Evolutionary conservation across 2,329 filamentous ascomycete genomes (phyloP).

Genomic region (Aspergillus brasiliensis): DNA sequence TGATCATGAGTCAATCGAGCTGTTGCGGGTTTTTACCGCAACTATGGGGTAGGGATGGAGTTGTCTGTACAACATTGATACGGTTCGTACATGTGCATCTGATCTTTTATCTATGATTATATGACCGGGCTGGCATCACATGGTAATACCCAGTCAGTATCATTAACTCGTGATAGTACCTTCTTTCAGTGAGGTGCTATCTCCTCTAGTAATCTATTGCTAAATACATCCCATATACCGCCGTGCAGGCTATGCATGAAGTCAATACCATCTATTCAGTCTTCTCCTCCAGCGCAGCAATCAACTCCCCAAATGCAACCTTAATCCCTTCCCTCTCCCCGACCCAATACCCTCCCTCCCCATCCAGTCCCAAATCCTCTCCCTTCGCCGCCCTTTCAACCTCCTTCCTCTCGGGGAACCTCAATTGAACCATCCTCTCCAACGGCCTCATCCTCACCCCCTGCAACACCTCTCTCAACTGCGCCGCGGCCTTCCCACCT

Average conservation of each 20-base stretch:
- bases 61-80: neutral
- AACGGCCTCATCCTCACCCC: slow-evolving; percentile 40
- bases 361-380: slow-evolving; percentile 24
- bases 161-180: neutral
- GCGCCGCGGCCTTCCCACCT: slow-evolving; percentile 40
- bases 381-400: slow-evolving; percentile 25
- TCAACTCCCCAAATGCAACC: slow-evolving; percentile 4
- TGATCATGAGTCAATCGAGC: neutral
- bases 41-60: neutral
- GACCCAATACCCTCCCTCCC: slow-evolving; percentile 3
- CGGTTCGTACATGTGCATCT: neutral
- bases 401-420: slow-evolving; percentile 30
- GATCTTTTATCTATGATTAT: neutral
- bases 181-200: neutral
- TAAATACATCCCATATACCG: neutral
- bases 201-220: too few species aligned
- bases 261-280: neutral
- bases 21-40: neutral
- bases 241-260: neutral
- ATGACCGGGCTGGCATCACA: neutral
- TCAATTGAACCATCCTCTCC: slow-evolving; percentile 31
- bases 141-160: neutral
- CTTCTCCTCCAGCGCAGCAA: neutral
- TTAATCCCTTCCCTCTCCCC: slow-evolving; percentile 11
- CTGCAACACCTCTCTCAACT: slow-evolving; percentile 37